Evolutionary conservation across 2,329 filamentous ascomycete species (phyloP).

Genomic region (Apiospora arundinis): DNA sequence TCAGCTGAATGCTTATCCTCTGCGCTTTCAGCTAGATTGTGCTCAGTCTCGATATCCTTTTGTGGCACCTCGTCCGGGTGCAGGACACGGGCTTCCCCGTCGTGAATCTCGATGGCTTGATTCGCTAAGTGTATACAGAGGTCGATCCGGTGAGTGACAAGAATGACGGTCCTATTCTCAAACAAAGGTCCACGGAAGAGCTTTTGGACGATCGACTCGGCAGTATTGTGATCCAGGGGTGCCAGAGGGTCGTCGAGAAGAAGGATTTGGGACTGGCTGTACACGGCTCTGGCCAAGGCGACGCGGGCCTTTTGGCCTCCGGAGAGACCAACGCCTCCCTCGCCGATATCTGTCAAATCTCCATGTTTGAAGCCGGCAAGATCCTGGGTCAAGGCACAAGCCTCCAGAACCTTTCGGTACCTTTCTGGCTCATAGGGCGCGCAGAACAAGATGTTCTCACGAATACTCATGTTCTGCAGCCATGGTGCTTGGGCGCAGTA

Average conservation of each 20-base stretch:
- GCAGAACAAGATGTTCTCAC: constrained; percentile 71
- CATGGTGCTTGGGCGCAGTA: constrained; percentile 68
- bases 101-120: constrained; percentile 73
- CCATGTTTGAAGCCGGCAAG: constrained; percentile 61
- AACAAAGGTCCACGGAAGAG: constrained; percentile 65
- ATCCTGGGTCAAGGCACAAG: constrained; percentile 64
- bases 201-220: constrained; percentile 65
- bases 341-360: constrained; percentile 65
- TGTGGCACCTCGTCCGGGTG: constrained; percentile 51
- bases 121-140: constrained; percentile 75
- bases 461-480: constrained; percentile 70
- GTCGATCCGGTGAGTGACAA: constrained; percentile 82
- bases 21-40: constrained; percentile 39
- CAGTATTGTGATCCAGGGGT: constrained; percentile 67
- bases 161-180: constrained; percentile 72
- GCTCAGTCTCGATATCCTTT: constrained; percentile 35
- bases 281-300: constrained; percentile 67
- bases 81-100: constrained; percentile 62
- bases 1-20: constrained; percentile 37
- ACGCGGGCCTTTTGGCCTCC: constrained; percentile 70
- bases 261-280: constrained; percentile 62
- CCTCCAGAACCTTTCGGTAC: constrained; percentile 66
- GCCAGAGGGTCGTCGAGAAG: constrained; percentile 69
- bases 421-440: constrained; percentile 57
- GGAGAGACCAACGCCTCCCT: constrained; percentile 67